Evolutionary conservation across 2,329 filamentous ascomycete species (phyloP), one percentile per base, ranked within the genome.

Genomic region (Colletotrichum cordylinicola): DNA sequence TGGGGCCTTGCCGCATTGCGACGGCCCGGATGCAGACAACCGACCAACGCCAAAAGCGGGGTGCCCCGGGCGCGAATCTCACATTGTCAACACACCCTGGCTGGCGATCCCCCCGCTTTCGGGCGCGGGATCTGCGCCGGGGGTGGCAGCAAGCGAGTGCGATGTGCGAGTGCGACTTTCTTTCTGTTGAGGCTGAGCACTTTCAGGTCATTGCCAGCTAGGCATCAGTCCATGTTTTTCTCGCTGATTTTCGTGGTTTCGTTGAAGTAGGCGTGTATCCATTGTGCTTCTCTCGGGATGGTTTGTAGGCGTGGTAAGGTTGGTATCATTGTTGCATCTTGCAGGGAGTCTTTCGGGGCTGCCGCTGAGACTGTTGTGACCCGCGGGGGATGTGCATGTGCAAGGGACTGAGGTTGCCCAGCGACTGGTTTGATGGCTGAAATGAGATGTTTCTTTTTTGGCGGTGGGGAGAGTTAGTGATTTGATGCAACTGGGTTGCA

Each of bases 181-280:
- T 27, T 33, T 33, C 8, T 10, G 31, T 52, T n/a, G n/a, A 21
- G 12, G 43, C 10, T 21, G 43, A 52, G 6, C 10, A 0, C 2
- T 52, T 52, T 6, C 3, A 52, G 12, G 18, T 48, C 8, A n/a
- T 48, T 48, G 18, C 43, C 10, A 9, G 21, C 7, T 10, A 13
- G 18, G 6, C n/a, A 1, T 13, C 10, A 21, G n/a, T n/a, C n/a
- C n/a, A 0, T 6, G 2, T 12, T 43, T 4, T 6, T 48, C 39
- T 1, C 1, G 18, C 0, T 13, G 5, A 9, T 2, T 13, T 48
- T 48, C 1, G n/a, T 21, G 43, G 6, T 21, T 52, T 52, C 3
- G 3, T 48, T 48, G 9, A 48, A 48, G 39, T 39, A 33, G 24
- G 4, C 24, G 24, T 33, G 31, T 21, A 21, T 0, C 8, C 0